phyloP scores from a whole-genome alignment of 805 yeast species.

The Wickerhamomyces canadensis region DNA sequence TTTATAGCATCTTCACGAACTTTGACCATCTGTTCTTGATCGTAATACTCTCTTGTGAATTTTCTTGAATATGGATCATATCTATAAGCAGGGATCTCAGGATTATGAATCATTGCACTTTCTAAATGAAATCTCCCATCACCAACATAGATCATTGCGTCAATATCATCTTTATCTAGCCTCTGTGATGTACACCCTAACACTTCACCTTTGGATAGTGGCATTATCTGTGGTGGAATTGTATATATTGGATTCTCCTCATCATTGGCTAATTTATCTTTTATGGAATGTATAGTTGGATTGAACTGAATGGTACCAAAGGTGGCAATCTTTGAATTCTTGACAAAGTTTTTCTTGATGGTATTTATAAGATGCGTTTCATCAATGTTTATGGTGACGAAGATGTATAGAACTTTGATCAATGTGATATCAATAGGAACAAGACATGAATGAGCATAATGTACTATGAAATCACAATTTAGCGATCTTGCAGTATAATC shows the following conservation, averaged over 20 bases:
- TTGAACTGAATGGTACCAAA: constrained; percentile 97
- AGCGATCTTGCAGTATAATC: constrained; percentile 90
- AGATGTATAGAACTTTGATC: constrained; percentile 89
- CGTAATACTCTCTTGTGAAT: constrained; percentile 84
- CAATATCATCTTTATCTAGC: constrained; percentile 54
- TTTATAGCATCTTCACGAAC: constrained; percentile 72
- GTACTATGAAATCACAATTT: constrained; percentile 91
- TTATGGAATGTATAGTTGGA: constrained; percentile 81
- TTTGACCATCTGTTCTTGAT: constrained; percentile 72
- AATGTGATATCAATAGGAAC: constrained; percentile 91
- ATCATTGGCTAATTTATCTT: constrained; percentile 50
- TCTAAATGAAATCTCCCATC: constrained; percentile 96
- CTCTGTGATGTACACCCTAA: constrained; percentile 93
- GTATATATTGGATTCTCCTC: constrained; percentile 46
- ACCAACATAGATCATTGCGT: constrained; percentile 87
- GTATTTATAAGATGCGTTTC: constrained; percentile 78
- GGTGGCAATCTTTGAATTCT: constrained; percentile 66
- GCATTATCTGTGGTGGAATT: constrained; percentile 86
- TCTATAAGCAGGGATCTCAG: constrained; percentile 83
- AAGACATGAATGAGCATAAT: constrained; percentile 95
- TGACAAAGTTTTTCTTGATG: constrained; percentile 57
- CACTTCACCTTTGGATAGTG: constrained; percentile 92
- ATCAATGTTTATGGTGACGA: constrained; percentile 89
- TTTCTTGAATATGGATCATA: constrained; percentile 94
- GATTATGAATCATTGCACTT: constrained; percentile 96